Conservation (phyloP, 495 filamentous ascomycete genomes). For the Astrothelium subdiscretum region DNA sequence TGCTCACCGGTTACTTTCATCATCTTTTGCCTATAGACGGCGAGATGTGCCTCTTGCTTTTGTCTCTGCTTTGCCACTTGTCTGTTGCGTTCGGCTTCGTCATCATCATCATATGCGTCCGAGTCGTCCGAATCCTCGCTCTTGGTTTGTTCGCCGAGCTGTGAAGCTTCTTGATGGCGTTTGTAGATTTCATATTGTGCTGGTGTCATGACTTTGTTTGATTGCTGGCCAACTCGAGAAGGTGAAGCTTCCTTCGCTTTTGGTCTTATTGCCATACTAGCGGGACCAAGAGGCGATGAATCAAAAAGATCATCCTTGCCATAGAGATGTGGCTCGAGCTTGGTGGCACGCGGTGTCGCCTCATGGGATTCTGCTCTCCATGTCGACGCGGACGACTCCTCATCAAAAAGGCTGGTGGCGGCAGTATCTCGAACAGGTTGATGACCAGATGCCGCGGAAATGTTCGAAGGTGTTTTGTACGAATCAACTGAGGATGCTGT, state of each 20-base stretch:
- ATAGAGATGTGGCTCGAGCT: not conserved
- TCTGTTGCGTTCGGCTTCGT: conserved; percentile 64
- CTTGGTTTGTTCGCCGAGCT: conserved; percentile 40
- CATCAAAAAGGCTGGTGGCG: not conserved
- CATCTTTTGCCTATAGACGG: conserved; percentile 90
- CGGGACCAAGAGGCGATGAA: conserved; percentile 12
- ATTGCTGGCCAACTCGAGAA: not conserved
- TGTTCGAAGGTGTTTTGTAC: not conserved
- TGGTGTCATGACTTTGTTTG: conserved; percentile 69
- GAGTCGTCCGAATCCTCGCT: conserved; percentile 42
- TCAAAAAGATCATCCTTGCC: conserved; percentile 8
- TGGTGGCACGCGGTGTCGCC: conserved; percentile 15
- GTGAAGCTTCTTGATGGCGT: conserved; percentile 60
- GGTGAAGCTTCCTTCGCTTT: conserved; percentile 2
- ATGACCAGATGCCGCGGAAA: not conserved
- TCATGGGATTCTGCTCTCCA: conserved; percentile 10
- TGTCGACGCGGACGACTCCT: not conserved
- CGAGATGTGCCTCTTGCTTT: conserved; percentile 84
- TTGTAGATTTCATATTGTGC: conserved; percentile 78
- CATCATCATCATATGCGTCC: conserved; percentile 67
- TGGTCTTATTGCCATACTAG: conserved; percentile 17
- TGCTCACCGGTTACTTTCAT: conserved; percentile 83
- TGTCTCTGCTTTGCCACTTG: conserved; percentile 62
- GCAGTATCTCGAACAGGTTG: not conserved
- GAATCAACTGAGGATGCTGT: not conserved